Evolutionary conservation across 352 stramenopile genomes (phyloP).

Genomic region (Phytopythium sindhum): DNA sequence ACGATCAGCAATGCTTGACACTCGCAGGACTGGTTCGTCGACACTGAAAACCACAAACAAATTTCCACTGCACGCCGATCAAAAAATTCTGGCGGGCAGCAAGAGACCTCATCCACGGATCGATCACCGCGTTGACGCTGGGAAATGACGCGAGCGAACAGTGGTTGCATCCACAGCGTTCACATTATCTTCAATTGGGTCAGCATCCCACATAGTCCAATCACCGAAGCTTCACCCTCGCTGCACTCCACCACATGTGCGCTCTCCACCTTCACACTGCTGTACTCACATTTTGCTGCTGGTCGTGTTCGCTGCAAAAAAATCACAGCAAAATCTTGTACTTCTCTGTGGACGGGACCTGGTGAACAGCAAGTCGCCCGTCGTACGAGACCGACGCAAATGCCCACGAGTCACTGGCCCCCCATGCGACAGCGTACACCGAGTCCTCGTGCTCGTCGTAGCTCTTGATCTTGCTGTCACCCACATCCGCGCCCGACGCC

Average conservation of each 20-base stretch:
- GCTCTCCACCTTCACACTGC: background rate
- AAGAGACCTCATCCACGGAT: background rate
- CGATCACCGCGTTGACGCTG: background rate
- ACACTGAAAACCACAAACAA: too few species aligned
- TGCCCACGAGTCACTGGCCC: conserved; percentile 93
- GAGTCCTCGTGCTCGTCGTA: conserved; percentile 95
- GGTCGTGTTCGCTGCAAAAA: background rate
- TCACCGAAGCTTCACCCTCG: background rate
- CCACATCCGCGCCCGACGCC: conserved; percentile 49
- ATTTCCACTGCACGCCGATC: background rate
- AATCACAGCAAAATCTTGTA: conserved; percentile 98
- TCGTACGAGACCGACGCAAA: conserved; percentile 96
- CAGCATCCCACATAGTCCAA: background rate
- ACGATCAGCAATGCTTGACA: too few species aligned
- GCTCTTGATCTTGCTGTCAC: conserved; percentile 70
- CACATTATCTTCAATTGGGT: too few species aligned
- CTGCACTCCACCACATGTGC: background rate
- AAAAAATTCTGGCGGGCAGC: background rate
- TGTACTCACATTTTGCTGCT: background rate
- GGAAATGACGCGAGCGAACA: too few species aligned
- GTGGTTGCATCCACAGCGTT: background rate
- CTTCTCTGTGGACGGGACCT: conserved; percentile 98
- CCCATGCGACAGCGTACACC: conserved; percentile 93
- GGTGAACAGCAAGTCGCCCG: conserved; percentile 92
- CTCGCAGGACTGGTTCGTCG: too few species aligned